Evolutionary conservation across 1,284 basidiomycete genomes (phyloP).

Genomic region (Rhizoctonia solani): DNA sequence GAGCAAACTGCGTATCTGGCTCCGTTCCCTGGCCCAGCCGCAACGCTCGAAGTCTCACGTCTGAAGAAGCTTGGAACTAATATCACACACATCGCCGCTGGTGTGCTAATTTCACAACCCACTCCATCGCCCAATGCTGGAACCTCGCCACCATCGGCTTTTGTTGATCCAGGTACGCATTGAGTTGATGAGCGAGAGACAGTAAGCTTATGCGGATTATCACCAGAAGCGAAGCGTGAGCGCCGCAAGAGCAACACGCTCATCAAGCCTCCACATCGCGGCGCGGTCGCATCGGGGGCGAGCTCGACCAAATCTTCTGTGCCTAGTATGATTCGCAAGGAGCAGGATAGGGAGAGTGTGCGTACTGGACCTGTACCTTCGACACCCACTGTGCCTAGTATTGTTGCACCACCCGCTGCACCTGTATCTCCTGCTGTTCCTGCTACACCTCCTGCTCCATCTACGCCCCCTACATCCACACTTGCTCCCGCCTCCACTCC

Average conservation of each 20-base stretch:
- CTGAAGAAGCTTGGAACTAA: constrained; percentile 22
- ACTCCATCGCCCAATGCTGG: not conserved
- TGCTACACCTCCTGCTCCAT: not conserved
- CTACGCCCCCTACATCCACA: not conserved
- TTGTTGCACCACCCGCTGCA: not conserved
- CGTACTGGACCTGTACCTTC: not conserved
- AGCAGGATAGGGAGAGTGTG: constrained; percentile 25
- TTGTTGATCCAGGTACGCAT: constrained; percentile 21
- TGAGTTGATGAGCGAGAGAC: not conserved
- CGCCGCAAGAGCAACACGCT: constrained; percentile 29
- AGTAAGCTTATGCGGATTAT: not conserved
- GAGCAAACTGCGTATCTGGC: constrained; percentile 32
- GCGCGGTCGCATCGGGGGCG: constrained; percentile 21
- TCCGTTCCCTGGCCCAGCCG: constrained; percentile 22
- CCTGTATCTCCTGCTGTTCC: not conserved
- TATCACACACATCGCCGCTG: constrained; percentile 31
- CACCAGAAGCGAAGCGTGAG: constrained; percentile 6
- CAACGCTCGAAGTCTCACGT: constrained; percentile 28
- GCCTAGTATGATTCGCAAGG: constrained; percentile 5
- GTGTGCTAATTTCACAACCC: constrained; percentile 18
- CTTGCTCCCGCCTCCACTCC: not conserved
- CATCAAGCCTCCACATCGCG: constrained; percentile 21
- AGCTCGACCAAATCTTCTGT: constrained; percentile 31
- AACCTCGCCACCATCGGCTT: constrained; percentile 15
- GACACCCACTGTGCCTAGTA: not conserved